Evolutionary conservation across 2,329 filamentous ascomycete genomes (phyloP).

Genomic region (Shiraia sp.): DNA sequence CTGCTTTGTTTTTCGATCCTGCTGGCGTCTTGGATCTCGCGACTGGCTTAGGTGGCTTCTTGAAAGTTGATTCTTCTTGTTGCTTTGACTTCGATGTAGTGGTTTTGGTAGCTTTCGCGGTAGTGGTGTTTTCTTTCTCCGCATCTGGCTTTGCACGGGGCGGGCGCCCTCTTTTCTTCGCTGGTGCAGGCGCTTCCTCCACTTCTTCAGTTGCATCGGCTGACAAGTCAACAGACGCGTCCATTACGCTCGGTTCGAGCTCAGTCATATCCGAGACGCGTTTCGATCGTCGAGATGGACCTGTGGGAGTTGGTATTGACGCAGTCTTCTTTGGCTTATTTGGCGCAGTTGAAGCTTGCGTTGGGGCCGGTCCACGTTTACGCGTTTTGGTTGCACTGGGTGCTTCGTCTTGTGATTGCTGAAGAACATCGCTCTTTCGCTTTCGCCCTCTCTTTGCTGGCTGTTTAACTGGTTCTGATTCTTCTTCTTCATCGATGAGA

Average conservation of each 20-base stretch:
- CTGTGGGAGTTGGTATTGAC: constrained; percentile 14
- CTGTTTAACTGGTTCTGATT: constrained; percentile 28
- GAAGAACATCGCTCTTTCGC: constrained; percentile 31
- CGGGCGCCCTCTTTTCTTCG: constrained; percentile 33
- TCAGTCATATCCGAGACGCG: constrained; percentile 35
- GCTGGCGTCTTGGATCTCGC: constrained; percentile 21
- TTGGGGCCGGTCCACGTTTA: constrained; percentile 19
- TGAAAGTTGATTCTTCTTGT: no score
- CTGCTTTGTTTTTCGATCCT: constrained; percentile 8
- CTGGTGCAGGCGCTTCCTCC: constrained; percentile 17
- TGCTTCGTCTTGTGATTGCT: constrained; percentile 20
- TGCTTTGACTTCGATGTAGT: no score
- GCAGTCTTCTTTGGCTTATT: constrained; percentile 27
- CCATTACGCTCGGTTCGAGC: constrained; percentile 27
- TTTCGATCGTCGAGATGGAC: constrained; percentile 32
- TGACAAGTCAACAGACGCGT: constrained; percentile 21
- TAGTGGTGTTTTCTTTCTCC: constrained; percentile 11
- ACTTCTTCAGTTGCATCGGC: constrained; percentile 29
- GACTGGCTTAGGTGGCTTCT: constrained; percentile 7
- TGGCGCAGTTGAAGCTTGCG: constrained; percentile 11
- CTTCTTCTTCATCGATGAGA: constrained; percentile 29
- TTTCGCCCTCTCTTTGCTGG: constrained; percentile 33
- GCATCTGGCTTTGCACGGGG: constrained; percentile 21
- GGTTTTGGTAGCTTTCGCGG: constrained; percentile 15
- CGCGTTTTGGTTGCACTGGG: constrained; percentile 15